phyloP scores from a whole-genome alignment of 2,329 filamentous ascomycete genomes.

The Aspergillus texensis region DNA sequence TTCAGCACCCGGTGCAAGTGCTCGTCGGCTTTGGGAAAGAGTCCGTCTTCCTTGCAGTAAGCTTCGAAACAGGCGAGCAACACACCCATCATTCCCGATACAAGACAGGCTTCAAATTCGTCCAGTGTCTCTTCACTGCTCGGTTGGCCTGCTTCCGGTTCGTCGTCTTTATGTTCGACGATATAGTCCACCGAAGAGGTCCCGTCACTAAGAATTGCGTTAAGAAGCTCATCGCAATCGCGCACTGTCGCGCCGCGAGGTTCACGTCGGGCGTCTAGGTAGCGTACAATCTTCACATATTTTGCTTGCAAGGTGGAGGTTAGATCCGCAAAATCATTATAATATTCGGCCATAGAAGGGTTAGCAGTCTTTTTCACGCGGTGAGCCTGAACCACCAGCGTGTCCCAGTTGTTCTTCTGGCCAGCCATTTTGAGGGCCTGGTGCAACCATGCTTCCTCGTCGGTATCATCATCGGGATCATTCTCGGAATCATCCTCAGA shows the following conservation, averaged over 20 bases:
- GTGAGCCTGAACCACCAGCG: constrained; percentile 13
- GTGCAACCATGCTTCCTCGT: constrained; percentile 17
- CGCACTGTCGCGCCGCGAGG: not conserved
- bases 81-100: constrained; percentile 22
- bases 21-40: constrained; percentile 17
- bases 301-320: constrained; percentile 2
- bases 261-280: not conserved
- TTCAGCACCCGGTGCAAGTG: constrained; percentile 23
- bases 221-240: constrained; percentile 7
- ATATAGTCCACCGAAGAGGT: constrained; percentile 17
- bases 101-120: constrained; percentile 22
- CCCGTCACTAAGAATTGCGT: constrained; percentile 8
- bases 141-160: not conserved
- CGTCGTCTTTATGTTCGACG: constrained; percentile 8
- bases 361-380: constrained; percentile 4
- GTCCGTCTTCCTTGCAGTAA: constrained; percentile 17
- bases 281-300: constrained; percentile 8
- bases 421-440: constrained; percentile 21
- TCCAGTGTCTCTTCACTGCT: constrained; percentile 17
- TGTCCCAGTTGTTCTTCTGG: constrained; percentile 27
- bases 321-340: constrained; percentile 9
- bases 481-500: not conserved
- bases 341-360: not conserved
- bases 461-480: not conserved
- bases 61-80: constrained; percentile 23